Percentiles rank a stretch among this genome's conserved stretches.
phyloP scores from a whole-genome alignment of 192 early-diverging fungal genomes.

The Coemansia furcata region DNA sequence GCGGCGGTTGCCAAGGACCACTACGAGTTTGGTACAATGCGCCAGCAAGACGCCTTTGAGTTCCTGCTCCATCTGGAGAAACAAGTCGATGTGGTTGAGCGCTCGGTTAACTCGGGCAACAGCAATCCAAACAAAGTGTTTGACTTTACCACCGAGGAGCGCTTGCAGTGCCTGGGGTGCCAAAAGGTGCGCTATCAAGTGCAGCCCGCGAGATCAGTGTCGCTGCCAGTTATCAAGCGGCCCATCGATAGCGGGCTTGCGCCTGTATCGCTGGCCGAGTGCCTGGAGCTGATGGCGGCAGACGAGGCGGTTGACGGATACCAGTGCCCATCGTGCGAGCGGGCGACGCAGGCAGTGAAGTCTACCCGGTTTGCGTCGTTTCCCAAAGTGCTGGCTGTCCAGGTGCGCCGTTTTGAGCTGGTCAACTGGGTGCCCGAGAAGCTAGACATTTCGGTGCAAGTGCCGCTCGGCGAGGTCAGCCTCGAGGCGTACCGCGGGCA shows the following conservation, averaged over 20 bases:
- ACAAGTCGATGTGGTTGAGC: slow-evolving; percentile 76
- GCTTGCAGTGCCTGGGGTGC: slow-evolving; percentile 85
- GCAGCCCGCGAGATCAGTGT: slow-evolving; percentile 54
- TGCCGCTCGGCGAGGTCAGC: slow-evolving; percentile 54
- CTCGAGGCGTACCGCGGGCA: slow-evolving; percentile 69
- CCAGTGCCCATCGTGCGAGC: slow-evolving; percentile 61
- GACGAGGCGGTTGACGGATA: slow-evolving; percentile 61
- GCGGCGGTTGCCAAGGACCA: slow-evolving; percentile 81
- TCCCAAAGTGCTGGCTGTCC: slow-evolving; percentile 69
- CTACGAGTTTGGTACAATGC: slow-evolving; percentile 95
- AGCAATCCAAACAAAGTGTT: slow-evolving; percentile 76
- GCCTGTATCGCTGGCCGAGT: slow-evolving; percentile 61
- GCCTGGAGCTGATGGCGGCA: slow-evolving; percentile 60
- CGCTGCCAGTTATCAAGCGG: slow-evolving; percentile 72
- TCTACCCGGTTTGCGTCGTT: slow-evolving; percentile 71
- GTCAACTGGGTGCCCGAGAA: slow-evolving; percentile 81
- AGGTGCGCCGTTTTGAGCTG: slow-evolving; percentile 68
- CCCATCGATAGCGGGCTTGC: slow-evolving; percentile 12
- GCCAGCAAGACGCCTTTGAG: slow-evolving; percentile 97
- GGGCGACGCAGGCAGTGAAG: slow-evolving; percentile 60
- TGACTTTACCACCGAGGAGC: slow-evolving; percentile 77
- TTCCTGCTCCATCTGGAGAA: slow-evolving; percentile 81
- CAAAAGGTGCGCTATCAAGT: slow-evolving; percentile 73
- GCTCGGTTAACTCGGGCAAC: slow-evolving; percentile 49
- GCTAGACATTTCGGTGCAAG: slow-evolving; percentile 59